Evolutionary conservation across 1,139 yeast species (phyloP).

Genomic region (Pichia sp.): DNA sequence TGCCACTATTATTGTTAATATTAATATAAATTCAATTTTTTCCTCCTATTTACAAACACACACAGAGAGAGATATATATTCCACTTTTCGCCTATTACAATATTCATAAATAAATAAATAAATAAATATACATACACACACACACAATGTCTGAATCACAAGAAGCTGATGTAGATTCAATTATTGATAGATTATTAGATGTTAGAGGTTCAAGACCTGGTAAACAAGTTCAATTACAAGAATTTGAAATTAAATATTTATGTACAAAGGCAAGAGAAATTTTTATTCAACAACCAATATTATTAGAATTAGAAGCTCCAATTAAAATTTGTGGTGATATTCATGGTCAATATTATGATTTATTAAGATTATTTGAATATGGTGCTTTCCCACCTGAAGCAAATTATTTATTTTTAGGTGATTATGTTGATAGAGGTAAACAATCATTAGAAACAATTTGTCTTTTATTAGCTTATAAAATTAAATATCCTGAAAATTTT

Average conservation of each 20-base stretch:
- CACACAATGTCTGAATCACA: conserved; percentile 42
- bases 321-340: conserved; percentile 88
- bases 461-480: conserved; percentile 85
- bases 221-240: conserved; percentile 88
- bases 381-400: conserved; percentile 99
- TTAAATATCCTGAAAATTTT: conserved; percentile 95
- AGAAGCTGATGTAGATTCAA: conserved; percentile 94
- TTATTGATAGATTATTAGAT: conserved; percentile 92
- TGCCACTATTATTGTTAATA: too few species aligned
- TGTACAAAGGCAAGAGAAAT: conserved; percentile 98
- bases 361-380: conserved; percentile 89
- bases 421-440: conserved; percentile 96
- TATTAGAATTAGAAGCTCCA: conserved; percentile 94
- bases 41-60: too few species aligned
- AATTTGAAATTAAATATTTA: conserved; percentile 87
- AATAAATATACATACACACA: conserved; percentile 1
- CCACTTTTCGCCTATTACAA: too few species aligned
- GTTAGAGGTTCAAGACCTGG: conserved; percentile 99
- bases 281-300: conserved; percentile 93
- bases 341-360: conserved; percentile 95
- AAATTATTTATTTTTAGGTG: conserved; percentile 89
- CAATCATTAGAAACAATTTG: conserved; percentile 94
- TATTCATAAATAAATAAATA: too few species aligned
- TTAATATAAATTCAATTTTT: too few species aligned
- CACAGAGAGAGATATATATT: too few species aligned